Percentiles rank a stretch among this genome's conserved stretches.
Evolutionary conservation across 2,329 filamentous ascomycete genomes (phyloP).

Genomic region (Sodiomyces alkalinus): DNA sequence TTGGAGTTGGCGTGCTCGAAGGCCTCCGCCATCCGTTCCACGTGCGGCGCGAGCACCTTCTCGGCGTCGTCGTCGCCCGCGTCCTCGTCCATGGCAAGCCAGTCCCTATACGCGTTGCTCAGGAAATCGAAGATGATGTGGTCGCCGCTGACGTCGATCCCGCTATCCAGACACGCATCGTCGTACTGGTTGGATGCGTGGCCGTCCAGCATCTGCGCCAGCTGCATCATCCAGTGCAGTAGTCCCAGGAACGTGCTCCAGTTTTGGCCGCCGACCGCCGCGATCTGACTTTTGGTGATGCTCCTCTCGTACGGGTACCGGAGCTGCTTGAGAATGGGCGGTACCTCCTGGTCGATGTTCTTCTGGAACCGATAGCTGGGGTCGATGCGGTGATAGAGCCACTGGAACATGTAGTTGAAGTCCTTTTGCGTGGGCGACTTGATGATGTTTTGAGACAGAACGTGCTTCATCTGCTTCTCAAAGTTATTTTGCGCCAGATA

Average conservation of each 20-base stretch:
- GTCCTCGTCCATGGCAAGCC: conserved; percentile 85
- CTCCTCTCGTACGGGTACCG: conserved; percentile 90
- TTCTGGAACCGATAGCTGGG: conserved; percentile 88
- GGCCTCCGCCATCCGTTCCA: conserved; percentile 72
- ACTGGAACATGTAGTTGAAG: conserved; percentile 96
- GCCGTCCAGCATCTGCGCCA: conserved; percentile 83
- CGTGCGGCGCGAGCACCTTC: conserved; percentile 63
- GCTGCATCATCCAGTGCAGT: conserved; percentile 98
- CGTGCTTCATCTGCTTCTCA: conserved; percentile 94
- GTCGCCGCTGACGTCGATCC: conserved; percentile 76
- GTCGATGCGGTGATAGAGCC: conserved; percentile 92
- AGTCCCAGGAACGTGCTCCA: conserved; percentile 91
- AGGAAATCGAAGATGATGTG: conserved; percentile 91
- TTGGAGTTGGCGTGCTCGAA: conserved; percentile 77
- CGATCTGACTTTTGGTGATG: conserved; percentile 92
- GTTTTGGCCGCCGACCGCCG: conserved; percentile 89
- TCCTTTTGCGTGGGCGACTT: conserved; percentile 96
- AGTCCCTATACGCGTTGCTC: conserved; percentile 79
- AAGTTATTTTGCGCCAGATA: conserved; percentile 91
- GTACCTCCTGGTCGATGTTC: conserved; percentile 88
- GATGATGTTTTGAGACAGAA: conserved; percentile 76
- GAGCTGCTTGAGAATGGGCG: conserved; percentile 79
- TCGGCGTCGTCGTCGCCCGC: conserved; percentile 74
- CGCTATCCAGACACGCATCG: conserved; percentile 75
- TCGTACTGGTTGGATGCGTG: conserved; percentile 71